Percentiles rank a stretch among this genome's conserved stretches.
Evolutionary conservation across 208 protist genomes (phyloP).

Genomic region (Naegleria lovaniensis): DNA sequence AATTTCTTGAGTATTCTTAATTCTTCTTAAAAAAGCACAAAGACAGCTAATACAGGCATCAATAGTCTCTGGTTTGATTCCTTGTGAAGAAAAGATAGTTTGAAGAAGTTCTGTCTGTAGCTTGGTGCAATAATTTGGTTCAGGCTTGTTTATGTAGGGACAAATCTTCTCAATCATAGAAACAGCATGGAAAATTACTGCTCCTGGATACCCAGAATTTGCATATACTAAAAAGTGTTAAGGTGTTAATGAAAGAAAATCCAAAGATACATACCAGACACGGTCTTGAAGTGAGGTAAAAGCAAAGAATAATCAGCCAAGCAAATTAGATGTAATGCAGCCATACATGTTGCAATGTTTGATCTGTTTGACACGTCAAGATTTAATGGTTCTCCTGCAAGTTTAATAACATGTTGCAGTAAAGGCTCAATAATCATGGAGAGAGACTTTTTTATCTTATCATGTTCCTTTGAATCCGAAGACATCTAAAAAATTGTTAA

Average conservation of each 20-base stretch:
- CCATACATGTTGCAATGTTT: background rate
- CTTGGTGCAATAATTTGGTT: background rate
- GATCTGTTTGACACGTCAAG: background rate
- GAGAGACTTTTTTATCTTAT: background rate
- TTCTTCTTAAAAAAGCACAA: background rate
- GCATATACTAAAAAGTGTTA: too few relatives aligned
- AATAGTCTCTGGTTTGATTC: background rate
- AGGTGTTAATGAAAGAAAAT: too few relatives aligned
- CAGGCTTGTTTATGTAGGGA: background rate
- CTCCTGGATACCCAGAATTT: background rate
- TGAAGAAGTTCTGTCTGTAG: background rate
- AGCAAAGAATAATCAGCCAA: background rate
- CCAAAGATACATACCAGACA: background rate
- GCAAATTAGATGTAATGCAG: background rate
- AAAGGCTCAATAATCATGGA: background rate
- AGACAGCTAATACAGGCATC: background rate
- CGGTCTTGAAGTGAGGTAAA: background rate
- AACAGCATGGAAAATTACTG: background rate
- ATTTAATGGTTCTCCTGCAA: background rate
- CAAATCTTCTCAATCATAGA: background rate
- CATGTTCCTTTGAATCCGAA: background rate
- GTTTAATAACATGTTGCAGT: background rate
- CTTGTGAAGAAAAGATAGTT: background rate
- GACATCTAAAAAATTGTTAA: too few relatives aligned
- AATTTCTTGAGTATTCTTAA: background rate